Conservation (phyloP, 2,329 filamentous ascomycete species). For the Bisporella sp. region DNA sequence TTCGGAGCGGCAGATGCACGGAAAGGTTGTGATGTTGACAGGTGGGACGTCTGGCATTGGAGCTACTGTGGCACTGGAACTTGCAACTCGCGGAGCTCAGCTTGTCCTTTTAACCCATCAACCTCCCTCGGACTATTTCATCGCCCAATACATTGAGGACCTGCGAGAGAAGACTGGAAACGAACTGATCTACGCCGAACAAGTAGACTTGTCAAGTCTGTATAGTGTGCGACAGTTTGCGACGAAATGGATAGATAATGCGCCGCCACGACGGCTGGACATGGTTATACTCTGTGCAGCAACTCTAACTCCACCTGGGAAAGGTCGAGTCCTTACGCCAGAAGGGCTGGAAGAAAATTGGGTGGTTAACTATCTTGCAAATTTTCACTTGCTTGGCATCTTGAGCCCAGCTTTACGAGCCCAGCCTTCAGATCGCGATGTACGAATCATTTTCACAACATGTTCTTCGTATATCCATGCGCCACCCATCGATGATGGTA, state of each 20-base stretch:
- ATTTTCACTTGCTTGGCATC: constrained; percentile 90
- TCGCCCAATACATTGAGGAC: constrained; percentile 89
- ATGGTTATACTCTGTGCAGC: constrained; percentile 86
- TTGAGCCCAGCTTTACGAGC: constrained; percentile 83
- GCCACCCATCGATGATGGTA: constrained; percentile 52
- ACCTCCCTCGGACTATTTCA: constrained; percentile 74
- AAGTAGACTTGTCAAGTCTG: constrained; percentile 83
- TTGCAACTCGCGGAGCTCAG: constrained; percentile 81
- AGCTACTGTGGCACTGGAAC: constrained; percentile 62
- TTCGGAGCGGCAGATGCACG: constrained; percentile 80
- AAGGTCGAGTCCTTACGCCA: constrained; percentile 51
- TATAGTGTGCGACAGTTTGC: constrained; percentile 89
- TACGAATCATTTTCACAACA: constrained; percentile 78
- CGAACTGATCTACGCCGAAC: constrained; percentile 87
- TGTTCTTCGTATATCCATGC: constrained; percentile 85
- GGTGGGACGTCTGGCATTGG: constrained; percentile 92
- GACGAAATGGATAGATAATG: constrained; percentile 96
- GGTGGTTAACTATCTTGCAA: constrained; percentile 92
- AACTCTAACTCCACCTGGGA: constrained; percentile 63
- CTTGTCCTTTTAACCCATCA: constrained; percentile 83
- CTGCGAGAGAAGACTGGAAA: constrained; percentile 71
- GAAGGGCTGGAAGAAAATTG: constrained; percentile 86
- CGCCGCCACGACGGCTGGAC: constrained; percentile 80
- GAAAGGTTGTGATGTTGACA: constrained; percentile 88
- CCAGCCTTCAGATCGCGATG: constrained; percentile 89